phyloP scores from a whole-genome alignment of 2,329 filamentous ascomycete genomes.

The Lecanicillium sp. region DNA sequence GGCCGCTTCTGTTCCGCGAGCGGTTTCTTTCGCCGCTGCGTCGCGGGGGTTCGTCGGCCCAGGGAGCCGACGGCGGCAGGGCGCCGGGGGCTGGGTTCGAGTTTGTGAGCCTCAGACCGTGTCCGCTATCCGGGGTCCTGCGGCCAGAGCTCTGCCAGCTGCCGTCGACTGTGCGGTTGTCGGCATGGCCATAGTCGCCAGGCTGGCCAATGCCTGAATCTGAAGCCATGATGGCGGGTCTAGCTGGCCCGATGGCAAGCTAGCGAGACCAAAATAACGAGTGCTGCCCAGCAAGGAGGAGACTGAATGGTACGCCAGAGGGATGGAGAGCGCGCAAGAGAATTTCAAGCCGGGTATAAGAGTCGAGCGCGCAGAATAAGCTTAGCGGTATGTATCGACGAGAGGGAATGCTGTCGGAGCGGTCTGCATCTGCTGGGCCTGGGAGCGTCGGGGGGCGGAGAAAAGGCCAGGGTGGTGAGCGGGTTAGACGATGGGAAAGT shows the following conservation, averaged over 20 bases:
- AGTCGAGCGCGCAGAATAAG: no score
- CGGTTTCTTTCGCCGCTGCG: conserved; percentile 51
- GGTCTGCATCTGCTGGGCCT: conserved; percentile 10
- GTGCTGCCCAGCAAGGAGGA: no score
- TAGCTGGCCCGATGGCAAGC: conserved; percentile 6
- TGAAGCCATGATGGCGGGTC: conserved; percentile 31
- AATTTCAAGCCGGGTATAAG: no score
- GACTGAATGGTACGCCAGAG: no score
- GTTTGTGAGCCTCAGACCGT: conserved; percentile 24
- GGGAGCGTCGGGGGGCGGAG: conserved; percentile 1
- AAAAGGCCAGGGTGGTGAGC: no score
- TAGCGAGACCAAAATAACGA: neutral
- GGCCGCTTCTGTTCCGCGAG: conserved; percentile 45
- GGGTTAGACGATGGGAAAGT: no score
- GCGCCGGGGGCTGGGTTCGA: conserved; percentile 25
- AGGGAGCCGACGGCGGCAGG: conserved; percentile 17
- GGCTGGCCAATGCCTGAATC: conserved; percentile 36
- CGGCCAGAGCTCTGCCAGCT: conserved; percentile 29
- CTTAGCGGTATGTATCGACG: no score
- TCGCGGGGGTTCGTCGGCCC: conserved; percentile 35
- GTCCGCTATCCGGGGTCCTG: conserved; percentile 27
- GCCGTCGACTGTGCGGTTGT: conserved; percentile 20
- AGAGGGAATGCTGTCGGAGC: conserved; percentile 7
- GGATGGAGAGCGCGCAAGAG: no score
- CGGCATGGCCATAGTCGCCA: conserved; percentile 28